These are phyloP conservation scores for Curvularia spicifera DNA, from an alignment of 2,329 filamentous ascomycete species.

Conservation along the genomic window DNA sequence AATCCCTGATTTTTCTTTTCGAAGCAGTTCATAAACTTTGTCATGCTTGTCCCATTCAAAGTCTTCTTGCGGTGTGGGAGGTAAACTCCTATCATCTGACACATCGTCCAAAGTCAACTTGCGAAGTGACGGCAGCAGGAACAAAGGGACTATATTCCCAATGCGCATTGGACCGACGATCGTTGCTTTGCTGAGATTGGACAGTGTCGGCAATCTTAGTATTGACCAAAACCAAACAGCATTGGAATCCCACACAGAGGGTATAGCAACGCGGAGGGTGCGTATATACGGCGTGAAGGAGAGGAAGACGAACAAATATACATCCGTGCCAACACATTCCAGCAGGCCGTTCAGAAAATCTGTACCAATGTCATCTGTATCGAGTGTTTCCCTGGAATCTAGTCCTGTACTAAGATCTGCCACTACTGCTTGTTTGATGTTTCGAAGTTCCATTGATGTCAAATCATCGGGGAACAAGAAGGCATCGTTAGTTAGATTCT, in stretches of 20 bases:
- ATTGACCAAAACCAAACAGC: conserved; percentile 8
- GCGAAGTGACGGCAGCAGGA: conserved; percentile 7
- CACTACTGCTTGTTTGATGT: conserved; percentile 1
- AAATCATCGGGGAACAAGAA: conserved; percentile 1
- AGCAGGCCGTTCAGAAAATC: background rate
- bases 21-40: background rate
- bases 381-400: too few relatives aligned
- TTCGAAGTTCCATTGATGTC: background rate
- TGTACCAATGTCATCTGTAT: background rate
- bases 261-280: background rate
- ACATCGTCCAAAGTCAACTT: conserved; percentile 7
- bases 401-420: background rate
- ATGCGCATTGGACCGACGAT: conserved; percentile 4
- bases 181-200: conserved; percentile 1
- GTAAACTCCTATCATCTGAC: background rate
- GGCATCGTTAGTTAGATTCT: background rate
- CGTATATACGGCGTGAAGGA: conserved; percentile 6
- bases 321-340: background rate
- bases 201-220: background rate
- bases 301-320: background rate
- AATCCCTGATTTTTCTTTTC: conserved; percentile 6
- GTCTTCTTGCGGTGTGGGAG: too few relatives aligned
- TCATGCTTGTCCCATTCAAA: background rate
- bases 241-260: background rate
- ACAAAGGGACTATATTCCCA: conserved; percentile 7